Evolutionary conservation across 2,329 filamentous ascomycete species (phyloP), one percentile per base, ranked within the genome.

Genomic region (Penicillium sp.): DNA sequence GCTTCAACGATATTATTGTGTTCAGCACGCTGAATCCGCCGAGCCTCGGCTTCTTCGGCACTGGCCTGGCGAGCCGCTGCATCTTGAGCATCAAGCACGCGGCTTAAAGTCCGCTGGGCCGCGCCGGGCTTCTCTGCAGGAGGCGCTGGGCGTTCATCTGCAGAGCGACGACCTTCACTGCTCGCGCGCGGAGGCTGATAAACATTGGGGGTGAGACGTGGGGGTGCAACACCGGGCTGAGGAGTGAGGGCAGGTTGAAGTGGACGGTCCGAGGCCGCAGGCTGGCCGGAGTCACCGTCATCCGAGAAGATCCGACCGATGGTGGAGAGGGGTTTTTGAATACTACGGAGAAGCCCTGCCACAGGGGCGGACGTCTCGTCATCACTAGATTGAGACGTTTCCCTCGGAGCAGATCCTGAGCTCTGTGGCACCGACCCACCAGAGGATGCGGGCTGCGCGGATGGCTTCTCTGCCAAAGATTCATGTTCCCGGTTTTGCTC

Each of bases 281-380:
- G 24, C 11, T 42, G 29, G 2, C 39, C 39, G n/a, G 36, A 42
- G 13, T 72, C 71, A 29, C 65, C 56, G 18, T 84, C 83, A 53
- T 88, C 93, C 0, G 88, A 89, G 69, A 98, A 97, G 52, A 98
- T 97, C 45, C 91, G 82, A 3, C 93, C 93, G 51, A 98, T 95
- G 1, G 88, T 94, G 47, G 85, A 89, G 9, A 98, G 76, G 0
- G 93, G 93, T 49, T 82, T 86, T 68, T 97, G 91, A 47, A 98
- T 96, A 0, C 90, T 91, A 40, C 90, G 83, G 3, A 98, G 75
- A 11, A 98, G 74, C 1, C 91, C 90, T 35, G 85, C 82, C 26
- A 96, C 91, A 38, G 90, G 85, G 1, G 86, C 85, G 45, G 54
- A 47, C 9, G 82, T 84, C 43, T 95, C 89, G 34, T 91, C 87